Evolutionary conservation across 2,329 filamentous ascomycete species (phyloP).

Genomic region (Colletotrichum sp.): DNA sequence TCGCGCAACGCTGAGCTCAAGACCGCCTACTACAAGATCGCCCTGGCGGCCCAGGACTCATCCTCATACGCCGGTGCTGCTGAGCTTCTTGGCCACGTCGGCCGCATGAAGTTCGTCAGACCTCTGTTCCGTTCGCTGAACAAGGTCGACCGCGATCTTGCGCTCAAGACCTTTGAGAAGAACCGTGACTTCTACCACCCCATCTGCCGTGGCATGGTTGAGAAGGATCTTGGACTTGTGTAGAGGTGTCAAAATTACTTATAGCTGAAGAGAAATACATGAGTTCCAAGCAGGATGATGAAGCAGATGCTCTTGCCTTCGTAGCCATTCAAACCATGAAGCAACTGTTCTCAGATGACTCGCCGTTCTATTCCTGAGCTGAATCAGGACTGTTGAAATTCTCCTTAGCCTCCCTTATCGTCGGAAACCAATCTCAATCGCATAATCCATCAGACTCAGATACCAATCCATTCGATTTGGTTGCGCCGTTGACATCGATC

Average conservation of each 20-base stretch:
- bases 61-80: conserved; percentile 73
- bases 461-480: too few species aligned
- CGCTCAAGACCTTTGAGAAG: conserved; percentile 82
- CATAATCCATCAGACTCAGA: too few species aligned
- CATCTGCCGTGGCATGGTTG: conserved; percentile 84
- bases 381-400: too few species aligned
- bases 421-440: too few species aligned
- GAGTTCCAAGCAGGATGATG: too few species aligned
- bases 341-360: too few species aligned
- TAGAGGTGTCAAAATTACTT: background rate
- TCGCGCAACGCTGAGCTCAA: conserved; percentile 88
- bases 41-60: conserved; percentile 74
- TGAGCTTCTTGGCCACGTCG: conserved; percentile 79
- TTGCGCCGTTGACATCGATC: too few species aligned
- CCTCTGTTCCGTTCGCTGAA: conserved; percentile 81
- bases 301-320: too few species aligned
- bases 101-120: conserved; percentile 96
- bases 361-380: too few species aligned
- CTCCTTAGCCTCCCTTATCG: too few species aligned
- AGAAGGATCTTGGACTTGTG: conserved; percentile 72
- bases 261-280: background rate
- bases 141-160: conserved; percentile 74
- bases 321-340: too few species aligned
- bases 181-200: conserved; percentile 95
- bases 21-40: conserved; percentile 79